Percentiles rank a stretch among this genome's conserved stretches.
Conservation (phyloP, 805 yeast species). For the Myxozyma geophila region DNA sequence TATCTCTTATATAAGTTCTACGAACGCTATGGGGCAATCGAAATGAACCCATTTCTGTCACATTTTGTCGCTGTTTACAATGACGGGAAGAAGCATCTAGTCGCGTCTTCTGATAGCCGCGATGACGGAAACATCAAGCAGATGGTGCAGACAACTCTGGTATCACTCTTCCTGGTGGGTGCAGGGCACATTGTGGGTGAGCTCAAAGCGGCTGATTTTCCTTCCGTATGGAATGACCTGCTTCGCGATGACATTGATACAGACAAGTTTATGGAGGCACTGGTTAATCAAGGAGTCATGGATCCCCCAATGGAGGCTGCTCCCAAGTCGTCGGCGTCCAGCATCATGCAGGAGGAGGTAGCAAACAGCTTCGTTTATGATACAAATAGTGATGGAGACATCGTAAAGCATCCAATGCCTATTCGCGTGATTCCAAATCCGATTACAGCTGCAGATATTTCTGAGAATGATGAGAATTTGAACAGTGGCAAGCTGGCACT, state of each 20-base stretch:
- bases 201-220: conserved; percentile 13
- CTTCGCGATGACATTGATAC: conserved; percentile 23
- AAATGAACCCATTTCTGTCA: conserved; percentile 30
- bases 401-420: conserved; percentile 11
- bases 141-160: conserved; percentile 20
- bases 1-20: conserved; percentile 26
- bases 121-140: not conserved
- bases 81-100: not conserved
- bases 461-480: not conserved
- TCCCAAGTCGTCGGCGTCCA: not conserved
- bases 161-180: conserved; percentile 22
- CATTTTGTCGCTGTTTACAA: conserved; percentile 25
- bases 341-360: not conserved
- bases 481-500: not conserved
- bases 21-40: conserved; percentile 25
- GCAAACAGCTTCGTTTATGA: not conserved
- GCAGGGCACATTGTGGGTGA: conserved; percentile 12
- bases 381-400: not conserved
- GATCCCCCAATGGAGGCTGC: conserved; percentile 19
- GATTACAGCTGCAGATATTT: conserved; percentile 2
- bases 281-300: conserved; percentile 29
- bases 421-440: conserved; percentile 11
- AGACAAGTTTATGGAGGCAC: conserved; percentile 21
- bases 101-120: not conserved
- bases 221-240: conserved; percentile 11